Evolutionary conservation across 768 basidiomycete species (phyloP), one percentile per base, ranked within the genome.

Genomic region (Rhodotorula graminis): DNA sequence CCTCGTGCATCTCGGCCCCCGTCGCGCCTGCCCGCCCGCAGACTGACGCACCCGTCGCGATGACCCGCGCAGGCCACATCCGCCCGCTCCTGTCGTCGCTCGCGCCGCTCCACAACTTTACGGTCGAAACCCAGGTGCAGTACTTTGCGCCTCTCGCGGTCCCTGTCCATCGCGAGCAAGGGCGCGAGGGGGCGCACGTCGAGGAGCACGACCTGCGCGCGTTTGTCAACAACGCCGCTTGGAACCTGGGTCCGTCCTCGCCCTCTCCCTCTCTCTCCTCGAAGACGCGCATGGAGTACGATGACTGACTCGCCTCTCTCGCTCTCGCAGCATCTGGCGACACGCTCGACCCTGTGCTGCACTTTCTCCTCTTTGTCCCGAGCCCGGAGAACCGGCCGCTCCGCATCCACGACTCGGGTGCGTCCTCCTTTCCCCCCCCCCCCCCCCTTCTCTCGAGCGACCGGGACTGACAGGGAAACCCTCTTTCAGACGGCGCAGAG

Each of bases 221-320:
- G 0, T 99, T 99, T 78, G 85, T 99, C 55, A 99, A 99, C 78
- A 92, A 92, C 12, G 96, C 93, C 9, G 89, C 93, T 79, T 99
- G 96, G 96, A 90, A 89, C 21, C 79, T 99, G 61, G 93, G 94
- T 93, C 77, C 77, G 31, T 37, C 21, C 10, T 37, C 37, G 9
- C 37, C 33, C 23, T 31, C 21, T 44, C 58, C 57, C 73, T 5
- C 61, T 40, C 2, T 62, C 25, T 40, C 40, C 40, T 40, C n/a
- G n/a, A n/a, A n/a, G n/a, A n/a, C n/a, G n/a, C n/a, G n/a, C n/a
- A n/a, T n/a, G n/a, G n/a, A n/a, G n/a, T n/a, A n/a, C n/a, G n/a
- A n/a, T n/a, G n/a, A n/a, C 18, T 42, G 44, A 61, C 69, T 78
- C 25, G 46, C 5, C 16, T 16, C 66, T 10, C 16, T 16, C 66